These are phyloP conservation scores for Suillus ampliporus DNA, from an alignment of 768 basidiomycete genomes.

Conservation along the genomic window DNA sequence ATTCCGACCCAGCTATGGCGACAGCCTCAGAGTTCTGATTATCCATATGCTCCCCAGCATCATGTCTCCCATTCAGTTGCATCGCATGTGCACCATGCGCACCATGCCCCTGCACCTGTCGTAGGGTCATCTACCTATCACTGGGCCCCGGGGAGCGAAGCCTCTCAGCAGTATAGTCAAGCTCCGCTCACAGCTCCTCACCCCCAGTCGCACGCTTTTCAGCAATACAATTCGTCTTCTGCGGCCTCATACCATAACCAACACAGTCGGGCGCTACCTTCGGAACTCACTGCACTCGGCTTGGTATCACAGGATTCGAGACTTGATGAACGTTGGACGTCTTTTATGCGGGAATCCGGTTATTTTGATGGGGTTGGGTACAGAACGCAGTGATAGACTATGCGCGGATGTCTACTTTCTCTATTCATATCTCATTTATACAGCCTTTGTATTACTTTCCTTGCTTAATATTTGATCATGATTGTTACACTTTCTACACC, in stretches of 20 bases:
- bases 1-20: conserved; percentile 29
- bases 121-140: conserved; percentile 20
- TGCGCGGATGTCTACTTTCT: not conserved
- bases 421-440: not conserved
- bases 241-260: conserved; percentile 8
- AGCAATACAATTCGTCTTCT: conserved; percentile 23
- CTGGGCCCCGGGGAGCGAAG: conserved; percentile 21
- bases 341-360: conserved; percentile 65
- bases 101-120: conserved; percentile 24
- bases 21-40: conserved; percentile 33
- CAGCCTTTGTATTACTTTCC: not conserved
- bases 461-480: not conserved
- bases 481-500: not conserved
- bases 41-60: conserved; percentile 30
- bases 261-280: conserved; percentile 33
- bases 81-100: conserved; percentile 20
- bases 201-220: conserved; percentile 21
- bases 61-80: conserved; percentile 18
- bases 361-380: conserved; percentile 44
- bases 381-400: conserved; percentile 23
- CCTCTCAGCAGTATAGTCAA: conserved; percentile 17
- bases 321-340: conserved; percentile 63
- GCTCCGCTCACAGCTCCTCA: conserved; percentile 11
- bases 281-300: conserved; percentile 64
- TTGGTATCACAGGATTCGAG: conserved; percentile 60